A percentile compares a stretch with the other conserved stretches of the same genome.
Conservation (phyloP, 1,284 basidiomycete species). For the Fomitopsis palustris region DNA sequence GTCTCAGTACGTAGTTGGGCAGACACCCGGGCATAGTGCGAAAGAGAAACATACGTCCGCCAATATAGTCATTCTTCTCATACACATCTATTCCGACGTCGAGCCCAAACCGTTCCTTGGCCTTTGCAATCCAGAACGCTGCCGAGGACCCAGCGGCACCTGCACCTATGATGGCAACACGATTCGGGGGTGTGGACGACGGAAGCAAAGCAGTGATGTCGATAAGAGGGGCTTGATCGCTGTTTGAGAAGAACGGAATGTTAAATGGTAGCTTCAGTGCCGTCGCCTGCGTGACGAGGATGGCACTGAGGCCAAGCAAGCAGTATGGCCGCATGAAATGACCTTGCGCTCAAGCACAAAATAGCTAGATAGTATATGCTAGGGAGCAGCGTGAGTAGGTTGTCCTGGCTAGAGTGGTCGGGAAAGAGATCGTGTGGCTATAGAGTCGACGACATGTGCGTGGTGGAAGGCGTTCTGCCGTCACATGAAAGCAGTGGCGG, state of each 20-base stretch:
- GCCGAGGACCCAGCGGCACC: conserved; percentile 85
- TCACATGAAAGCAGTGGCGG: too few species aligned
- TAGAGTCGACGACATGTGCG: too few species aligned
- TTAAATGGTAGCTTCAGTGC: conserved; percentile 15
- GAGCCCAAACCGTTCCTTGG: conserved; percentile 62
- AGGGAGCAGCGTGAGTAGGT: too few species aligned
- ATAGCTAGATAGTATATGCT: too few species aligned
- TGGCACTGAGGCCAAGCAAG: background rate
- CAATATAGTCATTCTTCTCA: conserved; percentile 73
- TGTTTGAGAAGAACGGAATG: conserved; percentile 17
- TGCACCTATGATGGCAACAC: conserved; percentile 82
- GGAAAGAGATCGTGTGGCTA: too few species aligned
- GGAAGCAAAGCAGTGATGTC: background rate
- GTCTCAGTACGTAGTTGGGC: background rate
- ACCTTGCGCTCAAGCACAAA: too few species aligned
- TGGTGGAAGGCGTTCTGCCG: too few species aligned
- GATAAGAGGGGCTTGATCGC: conserved; percentile 9
- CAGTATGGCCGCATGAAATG: background rate
- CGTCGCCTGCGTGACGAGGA: background rate
- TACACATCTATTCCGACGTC: conserved; percentile 80
- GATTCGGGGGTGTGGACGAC: conserved; percentile 14
- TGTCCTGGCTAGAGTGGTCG: too few species aligned
- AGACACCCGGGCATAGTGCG: background rate
- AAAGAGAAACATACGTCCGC: conserved; percentile 62
- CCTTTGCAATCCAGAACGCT: conserved; percentile 83